Evolutionary conservation across 2,329 filamentous ascomycete genomes (phyloP), one percentile per base, ranked within the genome.

Genomic region (Arthrobotrys pseudoclavata): DNA sequence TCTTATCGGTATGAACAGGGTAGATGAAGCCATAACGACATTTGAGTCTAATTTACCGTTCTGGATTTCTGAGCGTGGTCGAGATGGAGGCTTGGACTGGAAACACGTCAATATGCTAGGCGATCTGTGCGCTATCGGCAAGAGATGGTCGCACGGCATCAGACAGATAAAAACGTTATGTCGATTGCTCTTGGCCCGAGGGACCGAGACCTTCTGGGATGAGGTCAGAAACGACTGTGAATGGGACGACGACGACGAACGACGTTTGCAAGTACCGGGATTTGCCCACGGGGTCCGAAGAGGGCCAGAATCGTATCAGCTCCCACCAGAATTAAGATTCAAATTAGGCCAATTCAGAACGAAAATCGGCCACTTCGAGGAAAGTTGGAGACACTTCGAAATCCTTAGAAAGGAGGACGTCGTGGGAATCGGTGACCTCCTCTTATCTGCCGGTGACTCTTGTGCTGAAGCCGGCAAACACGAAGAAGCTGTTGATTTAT

Each of bases 331-430:
- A 80, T 86, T 99, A 48, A 90, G 95, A 20, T 88, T 93, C 31
- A 96, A 95, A 82, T 85, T 99, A 79, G 95, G 92, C 2, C 85
- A 95, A 3, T 95, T 93, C 82, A 90, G 96, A n/a, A 84, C 97
- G 40, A 90, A 89, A 69, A 85, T 93, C 76, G 89, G 89, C 0
- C 85, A 91, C 26, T 85, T 88, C 22, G 85, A 89, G 13, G 95
- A 98, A 85, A 94, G 93, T 18, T 57, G 91, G 89, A 84, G 85
- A 79, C 92, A 95, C 82, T 86, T 95, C 70, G 85, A 88, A 75
- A 90, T 91, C 85, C 86, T 97, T 29, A 88, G 92, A 61, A 90
- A 92, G 1, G 86, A 88, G 5, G 87, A 90, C 55, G 69, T 79
- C 5, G 64, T 86, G 64, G 89, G 92, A 69, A 93, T 92, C 81